Conservation (phyloP, 1,284 basidiomycete genomes). For the Irpex sp. region DNA sequence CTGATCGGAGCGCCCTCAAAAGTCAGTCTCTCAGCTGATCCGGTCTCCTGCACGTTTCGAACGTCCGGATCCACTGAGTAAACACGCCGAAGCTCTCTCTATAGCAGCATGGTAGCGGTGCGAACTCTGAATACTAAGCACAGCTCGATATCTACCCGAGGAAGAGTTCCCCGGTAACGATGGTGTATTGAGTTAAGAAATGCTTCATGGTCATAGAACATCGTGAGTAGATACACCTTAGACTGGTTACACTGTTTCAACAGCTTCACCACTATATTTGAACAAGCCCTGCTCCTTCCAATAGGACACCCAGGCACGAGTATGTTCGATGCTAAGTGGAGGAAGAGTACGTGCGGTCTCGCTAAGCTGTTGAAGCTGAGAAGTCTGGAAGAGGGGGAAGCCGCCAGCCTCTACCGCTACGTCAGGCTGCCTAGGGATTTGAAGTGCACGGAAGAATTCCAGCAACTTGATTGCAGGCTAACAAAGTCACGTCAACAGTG, state of each 20-base stretch:
- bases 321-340: not conserved
- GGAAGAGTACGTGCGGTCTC: not conserved
- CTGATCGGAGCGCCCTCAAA: no score
- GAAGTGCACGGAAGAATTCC: conserved; percentile 9
- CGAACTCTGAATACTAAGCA: no score
- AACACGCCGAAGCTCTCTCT: no score
- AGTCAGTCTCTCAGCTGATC: no score
- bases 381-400: conserved; percentile 6
- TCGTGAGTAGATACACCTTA: not conserved
- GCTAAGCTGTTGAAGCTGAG: not conserved
- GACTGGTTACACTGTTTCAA: not conserved
- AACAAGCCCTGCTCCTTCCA: conserved; percentile 7
- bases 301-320: conserved; percentile 4
- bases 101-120: no score
- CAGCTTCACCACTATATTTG: not conserved
- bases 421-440: not conserved
- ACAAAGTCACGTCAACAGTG: not conserved
- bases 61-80: no score
- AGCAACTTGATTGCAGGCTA: conserved; percentile 12
- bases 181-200: no score
- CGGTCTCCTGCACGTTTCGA: no score
- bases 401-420: conserved; percentile 11
- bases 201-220: no score
- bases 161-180: no score
- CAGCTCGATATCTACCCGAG: no score